A percentile compares a stretch with the other conserved stretches of the same genome.
phyloP scores from a whole-genome alignment of 768 basidiomycete genomes.

The Lactifluus echinatus region DNA sequence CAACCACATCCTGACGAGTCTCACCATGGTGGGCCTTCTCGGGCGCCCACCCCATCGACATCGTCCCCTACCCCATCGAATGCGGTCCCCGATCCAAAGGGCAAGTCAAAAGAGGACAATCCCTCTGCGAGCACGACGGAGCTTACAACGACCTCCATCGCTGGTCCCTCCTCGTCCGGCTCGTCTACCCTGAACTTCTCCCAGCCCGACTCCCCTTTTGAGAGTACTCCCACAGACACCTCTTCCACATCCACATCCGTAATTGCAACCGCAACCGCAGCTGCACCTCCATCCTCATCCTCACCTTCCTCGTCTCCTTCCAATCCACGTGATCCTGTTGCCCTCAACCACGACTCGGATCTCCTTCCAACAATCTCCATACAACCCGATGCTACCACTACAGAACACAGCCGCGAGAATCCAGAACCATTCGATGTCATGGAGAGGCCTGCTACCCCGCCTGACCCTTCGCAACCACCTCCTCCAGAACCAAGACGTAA shows the following conservation, averaged over 20 bases:
- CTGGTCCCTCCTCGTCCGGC: conserved; percentile 5
- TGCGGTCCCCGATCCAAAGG: background rate
- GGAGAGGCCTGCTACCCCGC: conserved; percentile 12
- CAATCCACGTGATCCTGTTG: conserved; percentile 12
- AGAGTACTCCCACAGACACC: conserved; percentile 1
- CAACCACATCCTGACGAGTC: background rate
- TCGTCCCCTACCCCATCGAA: background rate
- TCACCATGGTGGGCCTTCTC: background rate
- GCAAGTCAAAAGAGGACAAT: conserved; percentile 5
- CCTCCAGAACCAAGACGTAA: conserved; percentile 29
- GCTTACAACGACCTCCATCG: background rate
- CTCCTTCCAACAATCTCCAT: background rate
- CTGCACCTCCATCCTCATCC: background rate
- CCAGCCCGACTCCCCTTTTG: background rate
- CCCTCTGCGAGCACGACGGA: background rate
- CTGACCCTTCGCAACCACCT: conserved; percentile 23
- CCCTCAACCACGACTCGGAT: conserved; percentile 16
- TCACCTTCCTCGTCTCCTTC: background rate
- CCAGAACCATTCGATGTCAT: conserved; percentile 12
- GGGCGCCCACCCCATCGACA: background rate
- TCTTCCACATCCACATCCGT: background rate
- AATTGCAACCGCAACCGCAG: too few relatives aligned
- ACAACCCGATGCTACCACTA: background rate
- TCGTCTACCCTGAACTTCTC: conserved; percentile 1
- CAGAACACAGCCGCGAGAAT: background rate